Percentiles rank a stretch among this genome's conserved stretches.
phyloP scores from a whole-genome alignment of 2,329 filamentous ascomycete genomes.

The Clarireedia monteithiana region DNA sequence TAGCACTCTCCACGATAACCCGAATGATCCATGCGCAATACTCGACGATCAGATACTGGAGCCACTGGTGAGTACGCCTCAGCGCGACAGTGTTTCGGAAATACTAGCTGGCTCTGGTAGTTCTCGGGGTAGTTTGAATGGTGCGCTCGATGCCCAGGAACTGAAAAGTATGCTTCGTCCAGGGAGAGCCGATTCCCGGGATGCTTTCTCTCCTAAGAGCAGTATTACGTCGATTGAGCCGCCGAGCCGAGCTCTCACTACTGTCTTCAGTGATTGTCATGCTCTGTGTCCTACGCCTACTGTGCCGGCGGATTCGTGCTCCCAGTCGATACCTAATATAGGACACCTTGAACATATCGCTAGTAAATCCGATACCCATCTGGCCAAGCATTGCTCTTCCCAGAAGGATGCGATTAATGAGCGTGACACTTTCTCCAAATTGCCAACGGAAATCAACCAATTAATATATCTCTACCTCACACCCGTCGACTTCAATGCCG shows the following conservation, averaged over 20 bases:
- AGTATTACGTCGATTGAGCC: not conserved
- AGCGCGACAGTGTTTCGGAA: slow-evolving; percentile 22
- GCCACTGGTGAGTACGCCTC: slow-evolving; percentile 19
- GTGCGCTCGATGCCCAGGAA: not conserved
- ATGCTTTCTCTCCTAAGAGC: not conserved
- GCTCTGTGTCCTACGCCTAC: slow-evolving; percentile 12
- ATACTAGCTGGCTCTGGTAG: slow-evolving; percentile 12
- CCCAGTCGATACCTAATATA: slow-evolving; percentile 4
- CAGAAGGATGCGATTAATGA: not conserved
- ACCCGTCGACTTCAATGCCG: slow-evolving; percentile 46
- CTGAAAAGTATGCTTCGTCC: not conserved
- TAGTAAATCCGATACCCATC: slow-evolving; percentile 8
- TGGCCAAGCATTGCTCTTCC: too few relatives aligned
- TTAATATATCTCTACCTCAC: slow-evolving; percentile 30
- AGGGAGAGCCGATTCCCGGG: not conserved
- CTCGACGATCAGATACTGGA: slow-evolving; percentile 27
- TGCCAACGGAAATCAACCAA: slow-evolving; percentile 33
- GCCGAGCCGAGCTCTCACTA: slow-evolving; percentile 6
- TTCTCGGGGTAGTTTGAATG: not conserved
- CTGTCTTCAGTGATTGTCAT: slow-evolving; percentile 11
- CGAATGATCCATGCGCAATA: slow-evolving; percentile 20
- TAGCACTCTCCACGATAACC: slow-evolving; percentile 25
- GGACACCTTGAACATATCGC: slow-evolving; percentile 12
- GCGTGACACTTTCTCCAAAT: slow-evolving; percentile 1
- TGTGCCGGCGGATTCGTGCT: slow-evolving; percentile 2